Percentiles rank a stretch among this genome's conserved stretches.
Conservation (phyloP, 177 flowering plant genomes). For the Vitis hybrid region DNA sequence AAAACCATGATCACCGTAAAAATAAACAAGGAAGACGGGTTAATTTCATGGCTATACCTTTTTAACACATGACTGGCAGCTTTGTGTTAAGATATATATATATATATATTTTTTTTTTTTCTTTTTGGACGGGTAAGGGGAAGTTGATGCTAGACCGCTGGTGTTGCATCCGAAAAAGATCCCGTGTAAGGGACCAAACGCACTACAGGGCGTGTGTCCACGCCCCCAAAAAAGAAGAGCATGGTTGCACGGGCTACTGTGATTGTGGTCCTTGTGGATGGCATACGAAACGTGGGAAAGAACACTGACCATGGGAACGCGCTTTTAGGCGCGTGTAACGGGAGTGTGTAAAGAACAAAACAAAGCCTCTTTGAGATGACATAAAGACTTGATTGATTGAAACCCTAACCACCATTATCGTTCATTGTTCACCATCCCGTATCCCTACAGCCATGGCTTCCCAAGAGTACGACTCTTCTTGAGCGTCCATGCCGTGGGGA, state of each 20-base stretch:
- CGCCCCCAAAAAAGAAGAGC: neutral
- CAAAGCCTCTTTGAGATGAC: constrained; percentile 6
- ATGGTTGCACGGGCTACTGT: no score
- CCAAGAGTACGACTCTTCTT: neutral
- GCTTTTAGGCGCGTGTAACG: neutral
- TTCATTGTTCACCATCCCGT: neutral
- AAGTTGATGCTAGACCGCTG: neutral
- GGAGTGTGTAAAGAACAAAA: neutral
- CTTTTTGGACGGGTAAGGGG: neutral
- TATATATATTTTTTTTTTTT: neutral
- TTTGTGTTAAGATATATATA: no score
- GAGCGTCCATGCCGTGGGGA: constrained; percentile 1
- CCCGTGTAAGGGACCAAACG: neutral
- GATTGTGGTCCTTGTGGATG: no score
- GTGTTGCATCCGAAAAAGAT: neutral
- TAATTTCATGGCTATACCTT: no score
- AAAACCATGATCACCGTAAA: no score
- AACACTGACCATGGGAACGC: neutral
- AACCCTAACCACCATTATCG: neutral
- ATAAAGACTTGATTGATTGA: constrained; percentile 11
- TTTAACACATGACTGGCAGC: no score
- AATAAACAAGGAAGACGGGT: no score
- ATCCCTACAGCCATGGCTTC: constrained; percentile 8
- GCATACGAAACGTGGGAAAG: neutral
- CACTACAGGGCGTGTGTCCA: neutral